A percentile compares a stretch with the other conserved stretches of the same genome.
These are phyloP conservation scores for Neonectria sp. DNA, from an alignment of 2,329 filamentous ascomycete species.

Conservation along the genomic window DNA sequence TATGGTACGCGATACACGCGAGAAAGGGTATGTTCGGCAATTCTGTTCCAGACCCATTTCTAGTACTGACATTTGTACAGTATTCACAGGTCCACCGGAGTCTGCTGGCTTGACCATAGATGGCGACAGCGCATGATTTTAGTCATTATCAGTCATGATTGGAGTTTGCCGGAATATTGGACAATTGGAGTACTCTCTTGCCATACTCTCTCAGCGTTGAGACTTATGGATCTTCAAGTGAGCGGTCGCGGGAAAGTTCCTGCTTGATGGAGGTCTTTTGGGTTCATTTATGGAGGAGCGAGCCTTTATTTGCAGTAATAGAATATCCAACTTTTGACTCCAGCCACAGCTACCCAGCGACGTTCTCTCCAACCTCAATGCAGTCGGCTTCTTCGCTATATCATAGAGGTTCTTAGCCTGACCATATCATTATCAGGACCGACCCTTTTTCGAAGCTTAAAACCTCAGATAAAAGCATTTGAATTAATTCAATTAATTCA, in stretches of 20 bases:
- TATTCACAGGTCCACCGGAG: slow-evolving; percentile 45
- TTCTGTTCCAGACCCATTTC: not conserved
- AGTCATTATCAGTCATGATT: no score
- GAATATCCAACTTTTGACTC: no score
- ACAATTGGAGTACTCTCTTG: not conserved
- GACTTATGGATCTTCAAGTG: not conserved
- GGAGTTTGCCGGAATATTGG: no score
- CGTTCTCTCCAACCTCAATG: no score
- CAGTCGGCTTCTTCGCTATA: no score
- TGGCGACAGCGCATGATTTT: not conserved
- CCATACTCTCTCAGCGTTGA: not conserved
- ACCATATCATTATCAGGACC: not conserved
- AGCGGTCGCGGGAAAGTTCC: not conserved
- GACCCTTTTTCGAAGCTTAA: not conserved
- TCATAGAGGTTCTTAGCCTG: not conserved
- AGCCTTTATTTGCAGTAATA: not conserved
- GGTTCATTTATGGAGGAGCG: not conserved
- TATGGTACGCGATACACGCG: slow-evolving; percentile 73
- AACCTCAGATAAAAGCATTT: not conserved
- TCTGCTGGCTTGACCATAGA: slow-evolving; percentile 34
- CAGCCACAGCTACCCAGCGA: no score
- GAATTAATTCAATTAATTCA: not conserved
- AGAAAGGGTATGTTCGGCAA: slow-evolving; percentile 28
- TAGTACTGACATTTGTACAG: slow-evolving; percentile 6
- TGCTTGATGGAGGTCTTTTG: not conserved